A percentile compares a stretch with the other conserved stretches of the same genome.
phyloP scores from a whole-genome alignment of 495 filamentous ascomycete genomes.

The Beverwykella pulmonaria region DNA sequence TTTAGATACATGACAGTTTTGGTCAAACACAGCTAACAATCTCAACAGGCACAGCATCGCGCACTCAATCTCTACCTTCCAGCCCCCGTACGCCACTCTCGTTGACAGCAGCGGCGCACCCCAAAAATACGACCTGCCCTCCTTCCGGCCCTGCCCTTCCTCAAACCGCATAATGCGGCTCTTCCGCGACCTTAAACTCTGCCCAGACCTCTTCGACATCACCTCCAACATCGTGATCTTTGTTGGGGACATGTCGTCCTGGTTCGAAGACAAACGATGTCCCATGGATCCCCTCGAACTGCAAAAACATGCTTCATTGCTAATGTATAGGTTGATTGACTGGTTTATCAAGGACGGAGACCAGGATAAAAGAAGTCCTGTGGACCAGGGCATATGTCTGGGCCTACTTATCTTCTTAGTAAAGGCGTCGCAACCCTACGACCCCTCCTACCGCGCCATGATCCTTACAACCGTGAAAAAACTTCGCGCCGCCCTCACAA shows the following conservation, averaged over 20 bases:
- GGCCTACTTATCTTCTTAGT: slow-evolving; percentile 27
- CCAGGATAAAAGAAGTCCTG: background rate
- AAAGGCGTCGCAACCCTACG: slow-evolving; percentile 7
- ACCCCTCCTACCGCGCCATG: slow-evolving; percentile 17
- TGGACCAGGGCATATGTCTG: slow-evolving; percentile 37
- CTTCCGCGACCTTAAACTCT: slow-evolving; percentile 22
- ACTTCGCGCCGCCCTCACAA: slow-evolving; percentile 15
- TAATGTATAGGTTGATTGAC: slow-evolving; percentile 32
- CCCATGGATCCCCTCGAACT: slow-evolving; percentile 37
- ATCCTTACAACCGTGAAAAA: slow-evolving; percentile 22
- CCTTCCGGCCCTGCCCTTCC: slow-evolving; percentile 23
- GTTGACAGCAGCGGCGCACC: slow-evolving; percentile 25
- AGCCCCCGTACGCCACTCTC: slow-evolving; percentile 31
- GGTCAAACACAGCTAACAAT: background rate
- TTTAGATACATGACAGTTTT: too few species aligned
- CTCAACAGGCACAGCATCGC: slow-evolving; percentile 33
- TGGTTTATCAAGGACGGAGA: slow-evolving; percentile 24
- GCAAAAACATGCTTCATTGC: slow-evolving; percentile 32
- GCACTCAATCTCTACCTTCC: slow-evolving; percentile 30
- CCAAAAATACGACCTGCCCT: slow-evolving; percentile 29
- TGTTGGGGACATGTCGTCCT: slow-evolving; percentile 21
- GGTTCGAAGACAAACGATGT: slow-evolving; percentile 25
- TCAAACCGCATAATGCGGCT: slow-evolving; percentile 20
- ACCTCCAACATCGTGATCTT: slow-evolving; percentile 22
- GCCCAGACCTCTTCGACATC: slow-evolving; percentile 28